Conservation (phyloP, 2,329 filamentous ascomycete genomes). For the Penicillium palitans region DNA sequence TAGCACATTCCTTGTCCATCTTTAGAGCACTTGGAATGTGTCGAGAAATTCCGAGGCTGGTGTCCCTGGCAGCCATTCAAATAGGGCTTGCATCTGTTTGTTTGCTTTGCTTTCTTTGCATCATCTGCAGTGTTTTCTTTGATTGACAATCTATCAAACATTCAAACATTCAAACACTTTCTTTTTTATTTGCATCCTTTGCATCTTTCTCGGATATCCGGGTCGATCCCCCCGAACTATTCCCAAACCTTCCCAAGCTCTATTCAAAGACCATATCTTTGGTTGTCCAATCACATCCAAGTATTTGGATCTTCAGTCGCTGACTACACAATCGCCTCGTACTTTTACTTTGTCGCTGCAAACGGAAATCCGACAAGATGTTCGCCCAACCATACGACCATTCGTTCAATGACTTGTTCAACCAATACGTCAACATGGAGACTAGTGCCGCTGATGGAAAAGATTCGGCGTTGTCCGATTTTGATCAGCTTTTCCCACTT, state of each 20-base stretch:
- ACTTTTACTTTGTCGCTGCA: conserved; percentile 28
- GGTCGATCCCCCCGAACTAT: conserved; percentile 22
- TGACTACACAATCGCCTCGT: conserved; percentile 14
- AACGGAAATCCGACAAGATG: conserved; percentile 52
- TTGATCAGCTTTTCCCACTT: conserved; percentile 54
- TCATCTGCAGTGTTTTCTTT: conserved; percentile 42
- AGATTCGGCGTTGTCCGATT: conserved; percentile 51
- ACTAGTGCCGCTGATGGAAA: conserved; percentile 51
- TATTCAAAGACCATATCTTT: conserved; percentile 16
- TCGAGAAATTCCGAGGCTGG: conserved; percentile 40
- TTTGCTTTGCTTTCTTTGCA: conserved; percentile 47
- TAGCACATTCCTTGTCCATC: conserved; percentile 37
- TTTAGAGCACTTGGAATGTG: conserved; percentile 39
- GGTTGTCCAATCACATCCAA: conserved; percentile 35
- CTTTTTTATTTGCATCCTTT: conserved; percentile 27
- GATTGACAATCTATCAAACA: conserved; percentile 42
- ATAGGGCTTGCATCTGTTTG: conserved; percentile 43
- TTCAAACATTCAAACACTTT: conserved; percentile 13
- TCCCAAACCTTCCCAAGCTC: conserved; percentile 24
- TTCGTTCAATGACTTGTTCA: conserved; percentile 62
- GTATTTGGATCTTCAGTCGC: conserved; percentile 25
- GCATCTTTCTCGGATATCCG: conserved; percentile 20
- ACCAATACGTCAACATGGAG: conserved; percentile 62
- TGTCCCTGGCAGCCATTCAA: conserved; percentile 35
- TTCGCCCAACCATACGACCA: conserved; percentile 51